These are phyloP conservation scores for Jasminum sambac DNA, from an alignment of 257 asterid genomes.

Conservation along the genomic window DNA sequence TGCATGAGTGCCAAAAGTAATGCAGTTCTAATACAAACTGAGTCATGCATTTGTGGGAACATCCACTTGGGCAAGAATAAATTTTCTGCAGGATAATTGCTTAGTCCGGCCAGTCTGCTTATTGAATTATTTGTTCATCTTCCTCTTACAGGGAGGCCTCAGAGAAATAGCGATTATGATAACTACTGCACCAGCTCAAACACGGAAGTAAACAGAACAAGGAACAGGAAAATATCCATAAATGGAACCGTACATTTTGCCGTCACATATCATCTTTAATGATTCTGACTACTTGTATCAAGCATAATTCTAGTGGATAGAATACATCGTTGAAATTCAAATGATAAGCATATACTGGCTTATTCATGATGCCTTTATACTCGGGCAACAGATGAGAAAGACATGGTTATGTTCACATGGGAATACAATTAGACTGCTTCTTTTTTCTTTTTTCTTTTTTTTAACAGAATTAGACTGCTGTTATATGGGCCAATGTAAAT, in stretches of 20 bases:
- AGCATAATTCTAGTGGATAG: not conserved
- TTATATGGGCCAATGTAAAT: slow-evolving; percentile 14
- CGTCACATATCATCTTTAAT: not conserved
- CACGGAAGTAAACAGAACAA: not conserved
- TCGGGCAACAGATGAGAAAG: slow-evolving; percentile 11
- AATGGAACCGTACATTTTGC: not conserved
- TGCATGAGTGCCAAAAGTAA: not conserved
- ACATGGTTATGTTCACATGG: slow-evolving; percentile 4
- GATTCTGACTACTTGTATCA: not conserved
- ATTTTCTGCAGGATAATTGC: not conserved
- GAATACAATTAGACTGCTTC: slow-evolving; percentile 8
- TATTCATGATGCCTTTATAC: slow-evolving; percentile 9
- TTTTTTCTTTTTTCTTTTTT: too few relatives aligned
- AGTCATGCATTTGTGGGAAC: not conserved
- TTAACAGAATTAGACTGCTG: not conserved
- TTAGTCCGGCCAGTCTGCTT: not conserved
- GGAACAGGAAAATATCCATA: not conserved
- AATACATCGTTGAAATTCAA: not conserved
- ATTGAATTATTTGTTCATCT: not conserved
- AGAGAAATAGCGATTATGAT: not conserved
- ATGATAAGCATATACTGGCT: slow-evolving; percentile 3
- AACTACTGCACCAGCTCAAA: not conserved
- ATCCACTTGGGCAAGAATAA: not conserved
- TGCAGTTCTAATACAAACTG: not conserved
- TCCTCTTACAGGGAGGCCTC: not conserved